Percentiles rank a stretch among this genome's conserved stretches.
These are phyloP conservation scores for Lachnellula hyalina DNA, from an alignment of 2,329 filamentous ascomycete genomes.

Conservation along the genomic window DNA sequence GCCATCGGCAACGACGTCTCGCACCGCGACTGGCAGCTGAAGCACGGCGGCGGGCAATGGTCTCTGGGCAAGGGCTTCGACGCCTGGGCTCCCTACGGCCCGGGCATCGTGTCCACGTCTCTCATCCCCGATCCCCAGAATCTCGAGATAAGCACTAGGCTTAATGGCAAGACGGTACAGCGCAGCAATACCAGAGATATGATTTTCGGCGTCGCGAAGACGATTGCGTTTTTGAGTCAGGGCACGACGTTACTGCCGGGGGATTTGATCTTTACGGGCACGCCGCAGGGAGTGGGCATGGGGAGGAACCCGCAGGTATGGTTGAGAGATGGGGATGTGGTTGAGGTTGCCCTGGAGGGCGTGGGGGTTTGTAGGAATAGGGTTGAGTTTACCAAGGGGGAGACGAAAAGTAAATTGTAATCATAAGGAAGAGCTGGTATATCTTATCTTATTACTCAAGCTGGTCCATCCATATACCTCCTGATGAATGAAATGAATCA, in stretches of 20 bases:
- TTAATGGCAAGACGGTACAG: constrained; percentile 56
- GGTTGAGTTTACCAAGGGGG: constrained; percentile 40
- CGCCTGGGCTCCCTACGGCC: constrained; percentile 69
- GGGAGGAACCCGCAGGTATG: constrained; percentile 61
- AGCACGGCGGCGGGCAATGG: constrained; percentile 65
- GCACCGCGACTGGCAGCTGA: constrained; percentile 70
- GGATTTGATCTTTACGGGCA: constrained; percentile 63
- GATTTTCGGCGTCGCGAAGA: constrained; percentile 58
- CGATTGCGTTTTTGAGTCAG: constrained; percentile 53
- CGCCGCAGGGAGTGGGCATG: constrained; percentile 67
- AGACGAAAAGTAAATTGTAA: constrained; percentile 24
- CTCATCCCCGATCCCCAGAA: constrained; percentile 53
- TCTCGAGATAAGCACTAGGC: constrained; percentile 49
- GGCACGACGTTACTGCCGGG: constrained; percentile 59
- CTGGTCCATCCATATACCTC: no score
- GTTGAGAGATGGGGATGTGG: constrained; percentile 64
- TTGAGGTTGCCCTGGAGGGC: constrained; percentile 62
- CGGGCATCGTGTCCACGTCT: constrained; percentile 58
- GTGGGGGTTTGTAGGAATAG: constrained; percentile 57
- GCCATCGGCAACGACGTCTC: constrained; percentile 75
- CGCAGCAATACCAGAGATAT: constrained; percentile 53
- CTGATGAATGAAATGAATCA: no score
- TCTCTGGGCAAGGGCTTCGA: constrained; percentile 69
- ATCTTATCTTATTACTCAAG: no score
- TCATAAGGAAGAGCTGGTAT: no score